Evolutionary conservation across 2,329 filamentous ascomycete genomes (phyloP), one percentile per base, ranked within the genome.

Genomic region (Fusarium phyllophilum): DNA sequence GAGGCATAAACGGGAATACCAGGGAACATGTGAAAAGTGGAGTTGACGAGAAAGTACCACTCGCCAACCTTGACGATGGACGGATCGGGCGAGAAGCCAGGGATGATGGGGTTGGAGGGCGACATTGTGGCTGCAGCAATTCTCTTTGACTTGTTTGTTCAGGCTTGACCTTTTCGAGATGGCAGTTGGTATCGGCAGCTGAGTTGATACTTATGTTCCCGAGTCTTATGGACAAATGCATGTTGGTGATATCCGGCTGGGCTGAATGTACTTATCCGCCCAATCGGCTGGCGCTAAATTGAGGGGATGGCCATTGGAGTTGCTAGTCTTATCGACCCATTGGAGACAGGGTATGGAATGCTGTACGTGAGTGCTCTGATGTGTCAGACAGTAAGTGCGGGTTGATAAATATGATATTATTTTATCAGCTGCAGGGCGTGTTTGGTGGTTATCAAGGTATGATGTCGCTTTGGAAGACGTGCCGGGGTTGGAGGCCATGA

Each of bases 11-110:
- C 65, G 9, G 64, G 66, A 33, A 68, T 55, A 3, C 66, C 64
- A 31, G 66, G 66, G 10, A 68, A 68, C 64, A 68, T 62, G 42
- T 68, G 66, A 44, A 68, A 68, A 8, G 66, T 68, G 36, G 66
- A 68, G 51, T 63, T 68, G 11, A 68, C 66, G 2, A 68, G 64
- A 42, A 62, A 68, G 44, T 68, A 62, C 66, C 66, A 68, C 17
- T 68, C 64, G 15, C n/a, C 56, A 3, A 68, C 42, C 36, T 68
- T 68, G 39, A 62, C 48, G 33, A 68, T 63, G 11, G 66, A 68
- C 8, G 66, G 64, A 44, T 68, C 66, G 8, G 66, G 64, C 13
- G 66, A 68, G 18, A 68, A 68, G 13, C 66, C 66, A 54, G 66
- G 66, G 42, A 68, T 55, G 26, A 68, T 68, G 17, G 66, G 66